Base-by-base conservation (phyloP, 2,329 filamentous ascomycete species). In the Venturia effusa region DNA sequence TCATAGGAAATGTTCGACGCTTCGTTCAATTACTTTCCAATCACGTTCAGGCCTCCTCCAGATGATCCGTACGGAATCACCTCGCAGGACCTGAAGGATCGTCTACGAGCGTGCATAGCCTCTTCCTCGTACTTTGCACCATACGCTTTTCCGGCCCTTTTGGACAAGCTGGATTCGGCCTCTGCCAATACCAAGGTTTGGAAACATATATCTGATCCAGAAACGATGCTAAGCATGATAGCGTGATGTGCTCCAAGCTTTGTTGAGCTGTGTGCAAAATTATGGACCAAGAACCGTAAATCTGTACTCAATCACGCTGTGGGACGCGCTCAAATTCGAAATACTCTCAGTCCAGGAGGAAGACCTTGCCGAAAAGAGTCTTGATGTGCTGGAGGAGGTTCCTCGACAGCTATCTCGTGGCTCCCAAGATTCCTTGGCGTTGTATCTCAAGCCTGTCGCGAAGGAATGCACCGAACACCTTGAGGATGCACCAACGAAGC, bases 21-120 rank as follows among this genome's bases (percentile, higher is more conserved):
- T 3, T 85, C 87, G 22, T 89, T 88, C 73, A 88, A 87, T 69
- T 89, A 89, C 72, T 89, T 88, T 70, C 86, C 86, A 0, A 88
- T 89, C 68, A 88, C 86, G 0, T 89, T 88, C 73, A 81, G 84
- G 69, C 85, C 86, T 13, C 86, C 86, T 1, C 86, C 85, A 13
- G 85, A 88, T 67, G 86, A 88, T 69, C 85, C 85, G 0, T 88
- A 88, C 66, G 84, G 84, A 1, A 88, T 89, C 66, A 88, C 86
- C 1, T 84, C 86, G 1, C 85, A 88, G 68, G 83, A 88, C 68
- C 72, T 89, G 65, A 89, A 89, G 69, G 80, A 82, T 61, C 80
- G 86, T 34, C 71, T 89, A 17, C 79, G 84, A 66, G 82, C 84
- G 54, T 89, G 86, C 70, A 84, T 89, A 65, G 78, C 85, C 7